Conservation (phyloP, 139 green algal genomes). For the Micromonas pusilla region DNA sequence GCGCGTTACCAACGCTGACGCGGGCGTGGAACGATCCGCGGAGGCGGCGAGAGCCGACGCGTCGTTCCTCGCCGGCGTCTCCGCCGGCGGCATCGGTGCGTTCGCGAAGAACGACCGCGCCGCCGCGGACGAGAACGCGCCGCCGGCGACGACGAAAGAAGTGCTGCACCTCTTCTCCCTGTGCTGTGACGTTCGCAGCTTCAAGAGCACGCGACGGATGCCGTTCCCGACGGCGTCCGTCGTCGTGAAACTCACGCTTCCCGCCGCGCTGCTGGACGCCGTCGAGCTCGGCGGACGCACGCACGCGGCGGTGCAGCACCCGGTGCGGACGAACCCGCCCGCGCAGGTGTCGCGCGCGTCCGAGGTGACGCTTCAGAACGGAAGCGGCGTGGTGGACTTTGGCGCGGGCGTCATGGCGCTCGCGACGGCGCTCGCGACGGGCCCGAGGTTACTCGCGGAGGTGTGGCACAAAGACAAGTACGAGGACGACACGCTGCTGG, state of each 20-base stretch:
- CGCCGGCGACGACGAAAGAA: neutral
- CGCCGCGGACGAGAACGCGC: slow-evolving; percentile 3
- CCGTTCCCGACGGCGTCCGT: slow-evolving; percentile 41
- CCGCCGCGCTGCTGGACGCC: slow-evolving; percentile 30
- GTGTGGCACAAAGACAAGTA: slow-evolving; percentile 56
- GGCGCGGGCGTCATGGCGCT: slow-evolving; percentile 45
- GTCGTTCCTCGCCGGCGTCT: no score
- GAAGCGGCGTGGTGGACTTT: slow-evolving; percentile 44
- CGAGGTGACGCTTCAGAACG: slow-evolving; percentile 45
- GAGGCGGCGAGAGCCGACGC: neutral
- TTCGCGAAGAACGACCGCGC: neutral
- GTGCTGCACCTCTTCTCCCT: slow-evolving; percentile 35
- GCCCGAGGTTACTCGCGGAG: slow-evolving; percentile 46
- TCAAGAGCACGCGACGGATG: slow-evolving; percentile 41
- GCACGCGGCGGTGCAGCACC: slow-evolving; percentile 28
- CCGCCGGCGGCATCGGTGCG: no score
- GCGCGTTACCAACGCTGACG: neutral
- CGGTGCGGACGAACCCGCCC: slow-evolving; percentile 40
- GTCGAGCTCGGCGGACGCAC: neutral
- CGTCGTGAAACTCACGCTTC: slow-evolving; percentile 41
- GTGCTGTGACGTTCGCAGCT: slow-evolving; percentile 44
- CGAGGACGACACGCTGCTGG: slow-evolving; percentile 48
- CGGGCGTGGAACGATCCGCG: no score
- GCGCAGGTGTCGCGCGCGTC: slow-evolving; percentile 43
- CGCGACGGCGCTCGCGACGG: slow-evolving; percentile 40